These are phyloP conservation scores for Trichoderma sp. DNA, from an alignment of 2,329 filamentous ascomycete species.

Conservation along the genomic window DNA sequence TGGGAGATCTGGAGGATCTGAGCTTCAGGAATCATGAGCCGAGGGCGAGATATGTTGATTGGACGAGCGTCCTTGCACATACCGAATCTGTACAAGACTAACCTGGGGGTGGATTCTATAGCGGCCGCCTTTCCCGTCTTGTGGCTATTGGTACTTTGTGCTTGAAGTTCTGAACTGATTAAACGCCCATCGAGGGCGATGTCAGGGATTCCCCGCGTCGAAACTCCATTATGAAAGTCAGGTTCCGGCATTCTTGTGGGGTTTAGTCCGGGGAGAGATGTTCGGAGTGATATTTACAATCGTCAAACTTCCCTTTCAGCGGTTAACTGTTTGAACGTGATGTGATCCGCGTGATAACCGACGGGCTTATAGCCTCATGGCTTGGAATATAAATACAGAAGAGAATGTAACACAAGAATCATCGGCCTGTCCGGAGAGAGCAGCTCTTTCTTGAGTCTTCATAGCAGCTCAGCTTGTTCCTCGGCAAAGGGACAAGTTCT, in stretches of 20 bases:
- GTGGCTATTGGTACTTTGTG: not conserved
- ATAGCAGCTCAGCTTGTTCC: not conserved
- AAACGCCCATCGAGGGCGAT: not conserved
- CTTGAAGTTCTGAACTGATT: not conserved
- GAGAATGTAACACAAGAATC: not conserved
- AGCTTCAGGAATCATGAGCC: not conserved
- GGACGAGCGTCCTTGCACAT: not conserved
- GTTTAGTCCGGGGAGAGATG: not conserved
- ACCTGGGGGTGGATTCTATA: not conserved
- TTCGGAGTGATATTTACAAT: not conserved
- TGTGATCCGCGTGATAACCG: not conserved
- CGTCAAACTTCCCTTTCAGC: not conserved
- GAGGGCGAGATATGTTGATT: not conserved
- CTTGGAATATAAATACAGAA: not conserved
- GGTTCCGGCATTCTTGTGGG: not conserved
- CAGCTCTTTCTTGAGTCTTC: not conserved
- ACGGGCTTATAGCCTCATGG: not conserved
- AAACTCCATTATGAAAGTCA: not conserved
- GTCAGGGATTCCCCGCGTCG: constrained; percentile 4
- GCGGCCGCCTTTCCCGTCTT: not conserved
- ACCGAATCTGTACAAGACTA: not conserved
- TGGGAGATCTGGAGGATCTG: not conserved
- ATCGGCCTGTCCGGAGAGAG: too few species aligned
- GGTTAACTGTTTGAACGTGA: not conserved
- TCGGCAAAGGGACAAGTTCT: not conserved